Conservation (phyloP, 1,284 basidiomycete genomes). For the Leccinum griseonigrum region DNA sequence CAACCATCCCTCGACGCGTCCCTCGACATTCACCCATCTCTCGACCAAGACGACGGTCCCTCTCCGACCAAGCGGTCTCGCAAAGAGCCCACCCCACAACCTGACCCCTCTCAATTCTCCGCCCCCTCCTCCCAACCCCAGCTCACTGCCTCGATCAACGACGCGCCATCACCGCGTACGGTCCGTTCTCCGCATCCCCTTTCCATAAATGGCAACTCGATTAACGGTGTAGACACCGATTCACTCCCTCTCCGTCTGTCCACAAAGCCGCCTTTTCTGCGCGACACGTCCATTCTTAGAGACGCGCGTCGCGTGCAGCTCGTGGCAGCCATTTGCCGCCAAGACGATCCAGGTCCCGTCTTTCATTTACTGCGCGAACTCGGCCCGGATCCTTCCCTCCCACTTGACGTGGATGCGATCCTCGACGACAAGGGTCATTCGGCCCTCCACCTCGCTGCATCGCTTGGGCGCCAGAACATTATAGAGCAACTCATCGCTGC, state of each 20-base stretch:
- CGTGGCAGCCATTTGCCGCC: constrained; percentile 61
- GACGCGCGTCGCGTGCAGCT: constrained; percentile 61
- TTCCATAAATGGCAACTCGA: constrained; percentile 34
- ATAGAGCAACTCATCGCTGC: constrained; percentile 66
- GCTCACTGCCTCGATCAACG: constrained; percentile 15
- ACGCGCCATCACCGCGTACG: constrained; percentile 23
- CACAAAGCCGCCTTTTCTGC: constrained; percentile 62
- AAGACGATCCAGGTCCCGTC: constrained; percentile 62
- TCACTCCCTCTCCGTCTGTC: constrained; percentile 57
- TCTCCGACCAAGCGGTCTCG: constrained; percentile 66
- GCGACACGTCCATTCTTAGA: constrained; percentile 60
- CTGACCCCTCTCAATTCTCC: constrained; percentile 20
- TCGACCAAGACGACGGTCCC: constrained; percentile 53
- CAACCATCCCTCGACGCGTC: constrained; percentile 41
- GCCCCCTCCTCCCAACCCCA: constrained; percentile 18
- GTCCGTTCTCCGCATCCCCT: constrained; percentile 36
- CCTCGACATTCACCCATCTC: constrained; percentile 43
- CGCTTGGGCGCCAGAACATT: constrained; percentile 70
- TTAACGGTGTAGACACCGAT: constrained; percentile 37
- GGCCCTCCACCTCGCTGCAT: constrained; percentile 90
- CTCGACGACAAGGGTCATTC: constrained; percentile 96
- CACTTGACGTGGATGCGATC: constrained; percentile 72
- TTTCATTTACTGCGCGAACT: constrained; percentile 66
- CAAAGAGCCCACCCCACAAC: constrained; percentile 46
- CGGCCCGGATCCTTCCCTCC: constrained; percentile 41